These are phyloP conservation scores for Vigna trinervia DNA, from an alignment of 306 rosid species.

Conservation along the genomic window DNA sequence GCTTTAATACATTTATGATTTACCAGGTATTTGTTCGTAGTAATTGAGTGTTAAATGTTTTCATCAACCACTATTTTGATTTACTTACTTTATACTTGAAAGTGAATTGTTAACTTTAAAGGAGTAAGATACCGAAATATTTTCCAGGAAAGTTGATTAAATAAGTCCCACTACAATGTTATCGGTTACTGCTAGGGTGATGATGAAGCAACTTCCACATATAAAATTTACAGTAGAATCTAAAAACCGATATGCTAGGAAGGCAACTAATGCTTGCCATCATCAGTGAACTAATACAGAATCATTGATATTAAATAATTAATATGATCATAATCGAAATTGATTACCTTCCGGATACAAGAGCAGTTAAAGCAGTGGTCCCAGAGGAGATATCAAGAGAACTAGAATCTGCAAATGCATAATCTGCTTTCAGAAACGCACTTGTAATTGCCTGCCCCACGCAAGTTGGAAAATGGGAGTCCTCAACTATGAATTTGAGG, in stretches of 20 bases:
- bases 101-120: background rate
- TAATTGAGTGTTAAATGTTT: background rate
- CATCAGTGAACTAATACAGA: conserved; percentile 3
- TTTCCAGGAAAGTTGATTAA: background rate
- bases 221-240: background rate
- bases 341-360: conserved; percentile 67
- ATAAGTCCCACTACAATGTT: background rate
- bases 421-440: conserved; percentile 80
- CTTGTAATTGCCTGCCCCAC: conserved; percentile 68
- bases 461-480: conserved; percentile 67
- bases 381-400: conserved; percentile 86
- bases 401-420: conserved; percentile 79
- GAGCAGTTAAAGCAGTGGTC: conserved; percentile 79
- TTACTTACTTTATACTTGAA: background rate
- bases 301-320: conserved; percentile 12
- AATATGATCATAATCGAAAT: conserved; percentile 24
- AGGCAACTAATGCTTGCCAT: background rate
- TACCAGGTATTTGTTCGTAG: background rate
- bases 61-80: background rate
- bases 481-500: conserved; percentile 73
- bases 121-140: background rate
- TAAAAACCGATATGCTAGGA: background rate
- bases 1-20: background rate
- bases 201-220: background rate
- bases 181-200: background rate